Conservation (phyloP, 2,329 filamentous ascomycete species). For the Parasarocladium wereldwijsianum region DNA sequence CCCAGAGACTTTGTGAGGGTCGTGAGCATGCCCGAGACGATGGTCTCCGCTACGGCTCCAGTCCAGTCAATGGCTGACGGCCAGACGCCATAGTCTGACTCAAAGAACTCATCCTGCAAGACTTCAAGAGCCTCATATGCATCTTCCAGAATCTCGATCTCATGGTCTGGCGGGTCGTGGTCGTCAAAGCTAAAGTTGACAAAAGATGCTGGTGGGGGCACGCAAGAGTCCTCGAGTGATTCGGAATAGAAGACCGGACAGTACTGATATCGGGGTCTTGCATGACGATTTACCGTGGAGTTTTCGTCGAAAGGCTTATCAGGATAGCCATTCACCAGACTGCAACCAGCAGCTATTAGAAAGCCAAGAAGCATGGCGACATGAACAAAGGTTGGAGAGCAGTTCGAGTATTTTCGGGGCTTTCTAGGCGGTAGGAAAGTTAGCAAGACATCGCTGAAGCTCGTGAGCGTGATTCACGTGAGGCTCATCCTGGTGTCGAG, state of each 20-base stretch:
- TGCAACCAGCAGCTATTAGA: no score
- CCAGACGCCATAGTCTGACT: constrained; percentile 67
- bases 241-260: constrained; percentile 5
- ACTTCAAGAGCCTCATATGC: constrained; percentile 52
- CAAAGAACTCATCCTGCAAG: constrained; percentile 68
- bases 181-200: background rate
- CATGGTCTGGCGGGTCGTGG: background rate
- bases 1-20: constrained; percentile 51
- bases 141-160: constrained; percentile 22
- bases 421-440: constrained; percentile 2
- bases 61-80: constrained; percentile 88
- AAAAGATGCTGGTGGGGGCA: constrained; percentile 4
- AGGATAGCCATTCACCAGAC: no score
- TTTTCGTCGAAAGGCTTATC: no score
- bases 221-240: constrained; percentile 1
- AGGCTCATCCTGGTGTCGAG: background rate
- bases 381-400: background rate
- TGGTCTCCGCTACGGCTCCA: constrained; percentile 67
- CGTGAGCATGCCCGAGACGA: constrained; percentile 57
- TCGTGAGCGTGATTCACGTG: background rate
- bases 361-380: constrained; percentile 3
- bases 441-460: background rate
- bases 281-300: no score
- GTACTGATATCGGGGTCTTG: no score
- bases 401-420: background rate